Percentiles rank a stretch among this genome's conserved stretches.
Evolutionary conservation across 371 early-diverging fungal genomes (phyloP).

Genomic region (Globomyces sp.): DNA sequence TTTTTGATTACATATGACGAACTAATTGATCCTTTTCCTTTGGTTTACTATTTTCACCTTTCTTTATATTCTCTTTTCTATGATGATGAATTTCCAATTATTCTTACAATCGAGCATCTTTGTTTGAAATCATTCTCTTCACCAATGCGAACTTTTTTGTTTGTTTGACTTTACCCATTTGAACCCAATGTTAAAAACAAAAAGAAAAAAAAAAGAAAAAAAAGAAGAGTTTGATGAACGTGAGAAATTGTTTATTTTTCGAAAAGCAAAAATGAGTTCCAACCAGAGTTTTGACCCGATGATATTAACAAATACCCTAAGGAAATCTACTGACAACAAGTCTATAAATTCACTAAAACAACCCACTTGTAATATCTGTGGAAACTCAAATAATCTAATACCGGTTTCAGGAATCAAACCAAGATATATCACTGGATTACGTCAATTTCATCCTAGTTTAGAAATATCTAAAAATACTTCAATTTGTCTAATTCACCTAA

Average conservation of each 20-base stretch:
- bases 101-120: slow-evolving; percentile 77
- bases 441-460: no score
- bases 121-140: slow-evolving; percentile 88
- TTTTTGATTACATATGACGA: slow-evolving; percentile 55
- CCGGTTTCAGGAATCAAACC: no score
- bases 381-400: no score
- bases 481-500: slow-evolving; percentile 19
- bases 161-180: slow-evolving; percentile 81
- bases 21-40: slow-evolving; percentile 68
- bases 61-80: slow-evolving; percentile 74
- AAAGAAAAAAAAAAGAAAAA: slow-evolving; percentile 8
- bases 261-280: no score
- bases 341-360: no score
- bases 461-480: no score
- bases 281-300: no score
- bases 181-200: neutral
- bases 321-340: no score
- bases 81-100: slow-evolving; percentile 20
- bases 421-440: no score
- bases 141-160: slow-evolving; percentile 91
- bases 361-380: no score
- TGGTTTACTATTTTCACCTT: slow-evolving; percentile 68
- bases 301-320: no score
- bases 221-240: neutral
- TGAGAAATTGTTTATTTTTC: no score